A percentile compares a stretch with the other conserved stretches of the same genome.
Evolutionary conservation across 2,329 filamentous ascomycete species (phyloP).

Genomic region (Fusarium sp.): DNA sequence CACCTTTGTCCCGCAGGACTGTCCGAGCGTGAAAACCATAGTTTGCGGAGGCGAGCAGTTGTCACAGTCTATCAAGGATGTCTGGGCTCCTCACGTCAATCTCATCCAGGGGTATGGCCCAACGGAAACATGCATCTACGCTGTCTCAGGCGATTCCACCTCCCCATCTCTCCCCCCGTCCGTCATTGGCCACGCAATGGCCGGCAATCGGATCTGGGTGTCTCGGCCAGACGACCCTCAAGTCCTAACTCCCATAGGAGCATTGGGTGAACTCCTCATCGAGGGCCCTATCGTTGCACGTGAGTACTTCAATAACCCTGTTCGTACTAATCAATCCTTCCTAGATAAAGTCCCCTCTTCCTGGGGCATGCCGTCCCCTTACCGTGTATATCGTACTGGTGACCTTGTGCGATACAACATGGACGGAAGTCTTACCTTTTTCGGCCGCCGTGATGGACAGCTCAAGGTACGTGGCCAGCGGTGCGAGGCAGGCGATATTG

Average conservation of each 20-base stretch:
- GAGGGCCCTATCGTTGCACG: constrained; percentile 2
- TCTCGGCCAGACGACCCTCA: neutral
- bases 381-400: neutral
- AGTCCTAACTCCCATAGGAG: neutral
- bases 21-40: constrained; percentile 20
- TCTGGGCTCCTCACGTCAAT: constrained; percentile 6
- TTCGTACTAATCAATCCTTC: neutral
- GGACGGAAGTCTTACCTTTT: neutral
- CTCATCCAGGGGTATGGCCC: constrained; percentile 12
- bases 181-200: neutral
- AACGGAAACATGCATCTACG: constrained; percentile 9
- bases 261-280: neutral
- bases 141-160: neutral
- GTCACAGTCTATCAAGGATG: constrained; percentile 8
- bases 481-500: constrained; percentile 2
- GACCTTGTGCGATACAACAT: constrained; percentile 1
- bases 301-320: neutral
- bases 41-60: constrained; percentile 11
- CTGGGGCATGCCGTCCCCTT: neutral
- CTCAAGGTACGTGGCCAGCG: constrained; percentile 1
- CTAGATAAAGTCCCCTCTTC: neutral
- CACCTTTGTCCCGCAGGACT: constrained; percentile 12
- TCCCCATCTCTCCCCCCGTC: neutral
- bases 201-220: neutral
- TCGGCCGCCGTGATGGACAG: constrained; percentile 4